Evolutionary conservation across 805 yeast genomes (phyloP).

Genomic region (Zygoascus ofunaensis): DNA sequence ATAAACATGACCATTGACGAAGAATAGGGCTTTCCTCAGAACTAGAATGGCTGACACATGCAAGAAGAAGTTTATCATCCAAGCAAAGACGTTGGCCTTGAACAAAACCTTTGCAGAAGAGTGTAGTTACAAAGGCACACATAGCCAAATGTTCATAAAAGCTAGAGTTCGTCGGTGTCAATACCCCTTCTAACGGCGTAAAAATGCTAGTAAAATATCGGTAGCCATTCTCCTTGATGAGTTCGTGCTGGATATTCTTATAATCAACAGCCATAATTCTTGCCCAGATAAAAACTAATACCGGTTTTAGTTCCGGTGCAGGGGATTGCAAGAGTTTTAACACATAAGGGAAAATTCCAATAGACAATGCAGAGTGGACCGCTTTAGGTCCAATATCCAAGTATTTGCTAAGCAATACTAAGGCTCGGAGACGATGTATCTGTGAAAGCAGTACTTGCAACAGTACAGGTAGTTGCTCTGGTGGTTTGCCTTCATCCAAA

Average conservation of each 20-base stretch:
- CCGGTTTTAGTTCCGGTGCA: slow-evolving; percentile 90
- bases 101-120: slow-evolving; percentile 72
- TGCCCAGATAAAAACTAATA: slow-evolving; percentile 94
- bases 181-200: slow-evolving; percentile 31
- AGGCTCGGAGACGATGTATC: slow-evolving; percentile 84
- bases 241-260: slow-evolving; percentile 80
- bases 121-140: slow-evolving; percentile 83
- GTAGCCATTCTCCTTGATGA: slow-evolving; percentile 84
- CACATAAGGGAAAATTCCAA: slow-evolving; percentile 94
- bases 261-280: slow-evolving; percentile 94
- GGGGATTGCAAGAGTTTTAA: slow-evolving; percentile 85
- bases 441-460: slow-evolving; percentile 88
- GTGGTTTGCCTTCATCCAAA: slow-evolving; percentile 56
- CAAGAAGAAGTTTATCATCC: slow-evolving; percentile 59
- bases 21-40: slow-evolving; percentile 74
- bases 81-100: slow-evolving; percentile 76
- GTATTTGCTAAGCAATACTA: slow-evolving; percentile 73
- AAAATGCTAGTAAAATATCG: slow-evolving; percentile 77
- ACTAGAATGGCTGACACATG: slow-evolving; percentile 56
- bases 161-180: slow-evolving; percentile 37
- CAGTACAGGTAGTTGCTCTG: slow-evolving; percentile 91
- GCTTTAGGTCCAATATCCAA: slow-evolving; percentile 98
- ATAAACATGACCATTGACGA: slow-evolving; percentile 84
- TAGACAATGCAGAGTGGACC: slow-evolving; percentile 80
- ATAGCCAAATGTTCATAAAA: slow-evolving; percentile 82